These are phyloP conservation scores for Agrocybe pediades DNA, from an alignment of 768 basidiomycete species.

Conservation along the genomic window DNA sequence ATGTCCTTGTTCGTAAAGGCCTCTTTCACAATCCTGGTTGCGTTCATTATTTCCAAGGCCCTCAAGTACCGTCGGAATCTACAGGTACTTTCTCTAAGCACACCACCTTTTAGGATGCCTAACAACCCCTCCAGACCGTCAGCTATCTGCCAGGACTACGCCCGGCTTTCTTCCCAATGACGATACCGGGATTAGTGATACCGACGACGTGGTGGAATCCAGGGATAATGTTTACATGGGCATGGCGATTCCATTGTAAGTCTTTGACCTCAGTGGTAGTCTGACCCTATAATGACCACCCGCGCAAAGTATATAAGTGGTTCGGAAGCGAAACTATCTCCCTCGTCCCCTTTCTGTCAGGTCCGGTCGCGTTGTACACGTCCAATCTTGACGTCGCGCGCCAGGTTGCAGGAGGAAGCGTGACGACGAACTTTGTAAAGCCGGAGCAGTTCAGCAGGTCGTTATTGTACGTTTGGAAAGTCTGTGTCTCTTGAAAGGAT, in stretches of 20 bases:
- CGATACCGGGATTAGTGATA: slow-evolving; percentile 34
- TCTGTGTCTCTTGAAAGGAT: neutral
- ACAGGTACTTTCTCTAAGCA: slow-evolving; percentile 22
- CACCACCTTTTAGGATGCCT: neutral
- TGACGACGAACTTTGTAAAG: slow-evolving; percentile 42
- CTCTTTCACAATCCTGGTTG: slow-evolving; percentile 13
- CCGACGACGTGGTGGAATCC: slow-evolving; percentile 48
- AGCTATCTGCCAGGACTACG: slow-evolving; percentile 40
- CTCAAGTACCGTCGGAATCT: slow-evolving; percentile 32
- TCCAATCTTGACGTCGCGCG: slow-evolving; percentile 48
- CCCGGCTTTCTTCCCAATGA: slow-evolving; percentile 41
- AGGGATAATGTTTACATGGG: slow-evolving; percentile 37
- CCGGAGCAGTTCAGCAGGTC: slow-evolving; percentile 31
- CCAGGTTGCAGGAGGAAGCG: slow-evolving; percentile 41
- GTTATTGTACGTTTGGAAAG: slow-evolving; percentile 32
- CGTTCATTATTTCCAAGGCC: slow-evolving; percentile 33
- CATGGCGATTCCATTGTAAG: slow-evolving; percentile 35
- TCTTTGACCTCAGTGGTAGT: neutral
- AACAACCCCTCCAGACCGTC: slow-evolving; percentile 27
- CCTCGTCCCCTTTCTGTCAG: slow-evolving; percentile 39
- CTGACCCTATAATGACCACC: neutral
- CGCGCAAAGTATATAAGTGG: slow-evolving; percentile 34
- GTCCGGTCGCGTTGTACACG: slow-evolving; percentile 39
- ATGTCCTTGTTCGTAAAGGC: neutral
- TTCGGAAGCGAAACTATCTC: slow-evolving; percentile 42